These are phyloP conservation scores for Trichoderma breve DNA, from an alignment of 2,329 filamentous ascomycete genomes.

Conservation along the genomic window DNA sequence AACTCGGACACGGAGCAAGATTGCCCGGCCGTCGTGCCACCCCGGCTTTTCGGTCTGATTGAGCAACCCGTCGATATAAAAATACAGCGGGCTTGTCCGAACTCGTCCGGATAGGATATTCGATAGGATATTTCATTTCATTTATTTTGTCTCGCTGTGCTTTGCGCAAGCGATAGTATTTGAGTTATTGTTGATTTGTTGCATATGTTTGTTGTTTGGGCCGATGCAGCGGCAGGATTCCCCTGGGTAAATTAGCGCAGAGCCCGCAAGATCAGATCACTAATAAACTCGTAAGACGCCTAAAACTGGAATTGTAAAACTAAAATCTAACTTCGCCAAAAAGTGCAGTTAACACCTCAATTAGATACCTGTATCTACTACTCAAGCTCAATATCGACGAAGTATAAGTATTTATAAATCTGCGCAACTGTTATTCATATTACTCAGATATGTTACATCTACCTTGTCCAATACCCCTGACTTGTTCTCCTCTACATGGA, in stretches of 20 bases:
- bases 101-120: not conserved
- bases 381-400: not conserved
- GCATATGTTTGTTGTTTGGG: not conserved
- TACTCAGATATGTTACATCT: not conserved
- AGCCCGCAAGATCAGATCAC: not conserved
- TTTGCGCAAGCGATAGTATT: not conserved
- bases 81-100: not conserved
- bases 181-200: not conserved
- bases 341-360: not conserved
- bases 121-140: not conserved
- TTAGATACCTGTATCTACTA: not conserved
- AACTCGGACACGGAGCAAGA: not conserved
- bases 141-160: not conserved
- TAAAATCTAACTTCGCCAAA: not conserved
- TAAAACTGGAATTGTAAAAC: not conserved
- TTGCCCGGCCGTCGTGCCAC: not conserved
- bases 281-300: not conserved
- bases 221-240: not conserved
- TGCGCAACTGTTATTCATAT: not conserved
- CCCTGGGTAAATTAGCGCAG: not conserved
- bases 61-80: not conserved
- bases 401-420: not conserved
- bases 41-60: not conserved
- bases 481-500: not conserved
- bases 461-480: not conserved